A percentile compares a stretch with the other conserved stretches of the same genome.
These are phyloP conservation scores for Gloeostereum incarnatum DNA, from an alignment of 768 basidiomycete genomes.

Conservation along the genomic window DNA sequence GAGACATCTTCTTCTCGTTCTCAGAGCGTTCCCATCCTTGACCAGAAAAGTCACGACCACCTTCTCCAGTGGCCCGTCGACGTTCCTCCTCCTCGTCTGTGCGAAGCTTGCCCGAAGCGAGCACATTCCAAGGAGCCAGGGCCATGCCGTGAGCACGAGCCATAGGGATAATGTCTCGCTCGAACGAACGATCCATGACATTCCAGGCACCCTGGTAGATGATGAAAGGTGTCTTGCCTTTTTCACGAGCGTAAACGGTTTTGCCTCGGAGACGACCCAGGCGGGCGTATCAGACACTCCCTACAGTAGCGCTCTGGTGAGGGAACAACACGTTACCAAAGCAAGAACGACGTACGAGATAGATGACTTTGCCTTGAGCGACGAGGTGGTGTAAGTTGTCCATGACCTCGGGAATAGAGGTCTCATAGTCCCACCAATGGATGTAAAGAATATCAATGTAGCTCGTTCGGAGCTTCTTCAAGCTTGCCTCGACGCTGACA, in stretches of 20 bases:
- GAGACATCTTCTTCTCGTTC: slow-evolving; percentile 19
- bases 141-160: slow-evolving; percentile 21
- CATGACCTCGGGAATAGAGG: slow-evolving; percentile 34
- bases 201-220: slow-evolving; percentile 34
- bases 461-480: slow-evolving; percentile 29
- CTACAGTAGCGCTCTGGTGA: too few relatives aligned
- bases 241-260: slow-evolving; percentile 30
- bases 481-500: slow-evolving; percentile 22
- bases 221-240: slow-evolving; percentile 33
- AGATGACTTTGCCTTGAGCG: slow-evolving; percentile 32
- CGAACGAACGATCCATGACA: slow-evolving; percentile 27
- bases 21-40: slow-evolving; percentile 8
- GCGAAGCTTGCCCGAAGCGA: slow-evolving; percentile 18
- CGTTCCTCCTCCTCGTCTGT: slow-evolving; percentile 19
- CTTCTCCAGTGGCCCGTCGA: slow-evolving; percentile 17
- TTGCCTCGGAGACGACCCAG: slow-evolving; percentile 27
- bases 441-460: slow-evolving; percentile 38
- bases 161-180: slow-evolving; percentile 36
- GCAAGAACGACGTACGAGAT: slow-evolving; percentile 12
- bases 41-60: slow-evolving; percentile 20
- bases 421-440: slow-evolving; percentile 36
- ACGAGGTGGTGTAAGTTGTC: slow-evolving; percentile 35
- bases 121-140: slow-evolving; percentile 27
- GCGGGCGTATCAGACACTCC: slow-evolving; percentile 24
- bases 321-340: too few relatives aligned